phyloP scores from a whole-genome alignment of 2,329 filamentous ascomycete species.

The Aspergillus ibericus region DNA sequence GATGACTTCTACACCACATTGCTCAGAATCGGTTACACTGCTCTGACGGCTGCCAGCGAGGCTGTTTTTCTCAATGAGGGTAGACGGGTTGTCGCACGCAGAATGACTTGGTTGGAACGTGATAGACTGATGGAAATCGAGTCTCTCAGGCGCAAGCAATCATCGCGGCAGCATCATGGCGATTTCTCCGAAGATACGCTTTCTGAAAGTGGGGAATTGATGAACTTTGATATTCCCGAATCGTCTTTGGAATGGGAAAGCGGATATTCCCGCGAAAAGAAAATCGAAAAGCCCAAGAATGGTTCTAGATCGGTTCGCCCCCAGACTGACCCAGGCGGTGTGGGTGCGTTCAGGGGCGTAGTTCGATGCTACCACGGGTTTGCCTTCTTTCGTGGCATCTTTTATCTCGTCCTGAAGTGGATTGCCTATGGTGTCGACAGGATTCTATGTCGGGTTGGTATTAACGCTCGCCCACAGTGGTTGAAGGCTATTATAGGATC shows the following conservation, averaged over 20 bases:
- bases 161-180: constrained; percentile 17
- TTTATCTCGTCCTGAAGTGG: constrained; percentile 62
- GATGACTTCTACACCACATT: constrained; percentile 96
- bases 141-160: constrained; percentile 36
- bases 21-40: constrained; percentile 79
- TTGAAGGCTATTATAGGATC: constrained; percentile 46
- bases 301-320: constrained; percentile 38
- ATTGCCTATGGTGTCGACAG: constrained; percentile 56
- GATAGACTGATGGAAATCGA: constrained; percentile 79
- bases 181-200: constrained; percentile 17
- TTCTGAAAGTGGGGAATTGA: constrained; percentile 34
- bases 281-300: constrained; percentile 42
- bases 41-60: constrained; percentile 90
- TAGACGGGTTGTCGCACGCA: constrained; percentile 67
- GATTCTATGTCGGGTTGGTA: constrained; percentile 58
- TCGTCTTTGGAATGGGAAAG: constrained; percentile 42
- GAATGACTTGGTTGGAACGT: constrained; percentile 88
- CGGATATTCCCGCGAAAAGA: constrained; percentile 49
- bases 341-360: constrained; percentile 76
- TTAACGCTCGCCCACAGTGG: constrained; percentile 65
- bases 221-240: constrained; percentile 38
- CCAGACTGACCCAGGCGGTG: constrained; percentile 55
- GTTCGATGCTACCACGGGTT: constrained; percentile 72
- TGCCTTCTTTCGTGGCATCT: constrained; percentile 75
- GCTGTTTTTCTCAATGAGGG: constrained; percentile 96